Evolutionary conservation across 495 filamentous ascomycete species (phyloP), one percentile per base, ranked within the genome.

Genomic region (Filosporella fistucella): DNA sequence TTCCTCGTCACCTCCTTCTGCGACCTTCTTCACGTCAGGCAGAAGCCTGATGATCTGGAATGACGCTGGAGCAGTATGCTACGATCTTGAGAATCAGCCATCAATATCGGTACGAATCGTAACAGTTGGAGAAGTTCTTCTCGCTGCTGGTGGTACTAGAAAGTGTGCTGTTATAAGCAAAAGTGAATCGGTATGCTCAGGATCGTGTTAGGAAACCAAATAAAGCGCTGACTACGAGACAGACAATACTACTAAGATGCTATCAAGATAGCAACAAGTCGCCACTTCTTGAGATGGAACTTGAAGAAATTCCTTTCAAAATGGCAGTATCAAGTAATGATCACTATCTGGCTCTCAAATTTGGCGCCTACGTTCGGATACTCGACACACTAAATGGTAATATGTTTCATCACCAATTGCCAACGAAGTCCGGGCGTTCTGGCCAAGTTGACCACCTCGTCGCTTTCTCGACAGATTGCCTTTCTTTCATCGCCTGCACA

Each of bases 281-380:
- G n/a, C 42, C 42, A 21, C 13, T 35, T n/a, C 17, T 34, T 12
- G 42, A 45, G 20, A 33, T 33, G 20, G 29, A 45, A 14, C 11
- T 45, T 14, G 42, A 45, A 34, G 25, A 45, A 32, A 17, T 34
- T 4, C 42, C 42, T 30, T 45, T 34, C 17, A 17, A 14, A 20
- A 45, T 45, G 29, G 29, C 28, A 6, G 11, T 45, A 23, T 45
- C 42, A 32, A 18, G 26, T 20, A 45, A 45, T 34, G 42, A 45
- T 32, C 42, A 45, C 4, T 45, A 33, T 22, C 16, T 35, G 12
- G 42, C 42, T 4, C 24, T 45, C 17, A 45, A 45, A 35, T 45
- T 45, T 14, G 28, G 42, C 20, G 35, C 20, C 16, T 45, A 20
- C 7, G 42, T 45, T 45, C 28, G 28, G 13, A 34, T 45, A 32